A percentile compares a stretch with the other conserved stretches of the same genome.
Evolutionary conservation across 73 alveolate genomes (phyloP).

Genomic region (Stentor roeselii): DNA sequence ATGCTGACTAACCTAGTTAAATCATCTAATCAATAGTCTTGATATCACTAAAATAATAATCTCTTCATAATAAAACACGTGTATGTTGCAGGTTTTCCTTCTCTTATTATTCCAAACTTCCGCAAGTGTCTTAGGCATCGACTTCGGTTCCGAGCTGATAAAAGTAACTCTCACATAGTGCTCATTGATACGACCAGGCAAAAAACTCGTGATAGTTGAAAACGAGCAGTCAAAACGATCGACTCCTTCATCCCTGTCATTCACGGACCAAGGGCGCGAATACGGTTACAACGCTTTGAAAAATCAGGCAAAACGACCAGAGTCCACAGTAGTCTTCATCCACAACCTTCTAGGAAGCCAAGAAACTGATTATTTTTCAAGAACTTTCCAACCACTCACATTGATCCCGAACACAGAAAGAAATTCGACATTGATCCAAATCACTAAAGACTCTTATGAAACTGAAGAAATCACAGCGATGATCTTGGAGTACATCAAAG

Average conservation of each 20-base stretch:
- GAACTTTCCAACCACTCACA: background rate
- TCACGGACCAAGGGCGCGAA: background rate
- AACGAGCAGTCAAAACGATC: conserved; percentile 80
- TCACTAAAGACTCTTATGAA: background rate
- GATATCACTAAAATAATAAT: no score
- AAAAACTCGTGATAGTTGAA: conserved; percentile 89
- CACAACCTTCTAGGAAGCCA: background rate
- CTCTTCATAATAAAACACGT: background rate
- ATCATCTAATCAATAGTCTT: no score
- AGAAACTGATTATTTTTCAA: background rate
- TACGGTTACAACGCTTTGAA: conserved; percentile 17
- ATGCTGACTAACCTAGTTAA: no score
- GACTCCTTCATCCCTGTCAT: conserved; percentile 47
- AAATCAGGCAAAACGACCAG: background rate
- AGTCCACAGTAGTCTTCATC: background rate
- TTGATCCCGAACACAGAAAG: background rate
- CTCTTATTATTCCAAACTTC: background rate
- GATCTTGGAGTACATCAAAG: conserved; percentile 51
- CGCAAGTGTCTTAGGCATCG: conserved; percentile 82
- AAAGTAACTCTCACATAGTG: conserved; percentile 57
- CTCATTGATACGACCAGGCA: conserved; percentile 87
- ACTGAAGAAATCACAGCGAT: conserved; percentile 71
- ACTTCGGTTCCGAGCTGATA: conserved; percentile 85
- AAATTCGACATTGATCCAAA: background rate
- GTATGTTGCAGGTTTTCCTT: background rate